phyloP scores from a whole-genome alignment of 1,139 yeast genomes.

The Saccharomycopsis hybrid region DNA sequence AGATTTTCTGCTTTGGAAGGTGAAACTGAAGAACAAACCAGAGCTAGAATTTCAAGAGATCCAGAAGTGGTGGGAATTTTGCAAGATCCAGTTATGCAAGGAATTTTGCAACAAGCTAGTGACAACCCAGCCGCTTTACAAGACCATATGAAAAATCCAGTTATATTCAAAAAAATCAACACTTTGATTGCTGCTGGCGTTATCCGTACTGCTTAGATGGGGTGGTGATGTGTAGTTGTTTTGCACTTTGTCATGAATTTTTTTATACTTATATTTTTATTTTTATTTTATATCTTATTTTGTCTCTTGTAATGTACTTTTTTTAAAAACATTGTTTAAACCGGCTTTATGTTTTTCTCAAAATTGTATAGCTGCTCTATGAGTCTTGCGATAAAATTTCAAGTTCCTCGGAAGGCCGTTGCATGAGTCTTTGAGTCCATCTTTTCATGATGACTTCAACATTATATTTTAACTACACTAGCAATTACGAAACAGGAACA shows the following conservation, averaged over 20 bases:
- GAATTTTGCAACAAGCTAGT: constrained; percentile 89
- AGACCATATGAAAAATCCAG: constrained; percentile 97
- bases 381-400: not conserved
- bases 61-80: constrained; percentile 89
- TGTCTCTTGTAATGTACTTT: too few relatives aligned
- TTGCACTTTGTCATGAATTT: not conserved
- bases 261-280: not conserved
- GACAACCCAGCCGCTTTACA: constrained; percentile 94
- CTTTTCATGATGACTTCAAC: constrained; percentile 23
- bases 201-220: constrained; percentile 46
- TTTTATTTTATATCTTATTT: not conserved
- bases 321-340: too few relatives aligned
- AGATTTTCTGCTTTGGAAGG: constrained; percentile 77
- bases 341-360: too few relatives aligned
- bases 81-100: constrained; percentile 97
- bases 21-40: constrained; percentile 92
- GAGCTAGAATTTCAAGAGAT: constrained; percentile 77
- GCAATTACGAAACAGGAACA: too few relatives aligned
- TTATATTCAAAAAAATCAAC: constrained; percentile 80
- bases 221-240: not conserved
- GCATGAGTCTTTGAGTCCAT: not conserved
- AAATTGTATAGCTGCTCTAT: too few relatives aligned
- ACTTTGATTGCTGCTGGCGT: constrained; percentile 95
- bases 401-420: not conserved
- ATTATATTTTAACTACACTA: too few relatives aligned